phyloP scores from a whole-genome alignment of 1,284 basidiomycete genomes.

The Ustilago esculenta region DNA sequence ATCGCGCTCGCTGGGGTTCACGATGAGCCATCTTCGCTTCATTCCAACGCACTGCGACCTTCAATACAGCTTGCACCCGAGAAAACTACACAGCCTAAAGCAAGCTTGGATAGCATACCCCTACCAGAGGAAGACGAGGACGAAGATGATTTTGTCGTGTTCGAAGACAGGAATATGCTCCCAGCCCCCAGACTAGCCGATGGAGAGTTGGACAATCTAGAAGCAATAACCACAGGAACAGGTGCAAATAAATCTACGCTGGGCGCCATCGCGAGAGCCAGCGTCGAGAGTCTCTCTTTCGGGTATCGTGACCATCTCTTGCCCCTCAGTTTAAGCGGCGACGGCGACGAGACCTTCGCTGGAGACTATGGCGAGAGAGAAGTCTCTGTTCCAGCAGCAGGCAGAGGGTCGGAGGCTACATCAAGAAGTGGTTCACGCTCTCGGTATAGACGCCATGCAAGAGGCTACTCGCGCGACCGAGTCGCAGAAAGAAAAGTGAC shows the following conservation, averaged over 20 bases:
- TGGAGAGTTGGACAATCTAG: conserved; percentile 22
- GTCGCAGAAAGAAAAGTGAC: conserved; percentile 25
- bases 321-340: conserved; percentile 50
- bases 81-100: conserved; percentile 5
- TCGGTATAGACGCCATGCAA: conserved; percentile 11
- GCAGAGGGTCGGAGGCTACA: not conserved
- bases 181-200: conserved; percentile 22
- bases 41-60: conserved; percentile 24
- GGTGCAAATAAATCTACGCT: conserved; percentile 2
- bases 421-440: conserved; percentile 5
- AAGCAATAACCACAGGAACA: not conserved
- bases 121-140: conserved; percentile 45
- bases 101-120: conserved; percentile 32
- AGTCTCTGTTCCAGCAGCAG: conserved; percentile 23
- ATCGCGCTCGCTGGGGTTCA: conserved; percentile 51
- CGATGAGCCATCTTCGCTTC: conserved; percentile 40
- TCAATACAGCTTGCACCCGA: conserved; percentile 7
- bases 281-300: conserved; percentile 53
- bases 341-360: conserved; percentile 45
- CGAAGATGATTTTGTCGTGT: conserved; percentile 58
- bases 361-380: conserved; percentile 53
- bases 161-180: conserved; percentile 31
- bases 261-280: conserved; percentile 26
- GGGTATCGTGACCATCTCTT: conserved; percentile 55
- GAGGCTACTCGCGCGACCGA: conserved; percentile 19